Evolutionary conservation across 768 basidiomycete genomes (phyloP), one percentile per base, ranked within the genome.

Genomic region (Serendipita sp.): DNA sequence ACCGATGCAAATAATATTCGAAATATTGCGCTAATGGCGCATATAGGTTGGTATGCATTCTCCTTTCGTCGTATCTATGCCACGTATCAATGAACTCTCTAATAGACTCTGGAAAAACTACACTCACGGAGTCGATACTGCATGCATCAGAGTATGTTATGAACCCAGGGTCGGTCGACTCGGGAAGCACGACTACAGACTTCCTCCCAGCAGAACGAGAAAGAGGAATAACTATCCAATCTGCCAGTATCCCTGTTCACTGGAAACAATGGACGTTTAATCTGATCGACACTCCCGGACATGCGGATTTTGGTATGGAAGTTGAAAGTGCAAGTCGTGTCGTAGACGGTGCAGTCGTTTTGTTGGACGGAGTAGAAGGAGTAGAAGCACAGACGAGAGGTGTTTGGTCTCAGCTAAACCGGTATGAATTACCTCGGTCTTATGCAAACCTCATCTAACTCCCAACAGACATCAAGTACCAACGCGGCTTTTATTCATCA

Each of bases 281-380:
- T 70, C 79, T 94, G 48, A 84, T 93, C 50, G 91, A 94, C 68
- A 93, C 90, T 2, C 90, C 90, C 16, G 90, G 90, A 38, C 90
- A 94, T 73, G 91, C 89, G 3, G 90, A 94, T 71, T 94, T 94
- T 73, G 90, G 90, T n/a, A 92, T 93, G 90, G 90, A 94, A 69
- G 91, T 94, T 28, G 91, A 93, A 73, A 88, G 90, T 68, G 91
- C 91, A 5, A 92, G 90, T 69, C 82, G 90, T 30, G 86, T 94
- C 16, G 82, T 92, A 3, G 90, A 94, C 66, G 91, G 90, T 62
- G 90, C 90, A 16, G 83, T 94, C 30, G 87, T 94, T 31, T 73
- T 94, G 33, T 81, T 94, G 45, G 90, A 94, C 72, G 87, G 90
- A 0, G 90, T 94, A 0, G 90, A 93, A 73, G 90, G 90, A 4